Base-by-base conservation (phyloP, 306 rosid genomes). In the Pyrus bretschneideri region DNA sequence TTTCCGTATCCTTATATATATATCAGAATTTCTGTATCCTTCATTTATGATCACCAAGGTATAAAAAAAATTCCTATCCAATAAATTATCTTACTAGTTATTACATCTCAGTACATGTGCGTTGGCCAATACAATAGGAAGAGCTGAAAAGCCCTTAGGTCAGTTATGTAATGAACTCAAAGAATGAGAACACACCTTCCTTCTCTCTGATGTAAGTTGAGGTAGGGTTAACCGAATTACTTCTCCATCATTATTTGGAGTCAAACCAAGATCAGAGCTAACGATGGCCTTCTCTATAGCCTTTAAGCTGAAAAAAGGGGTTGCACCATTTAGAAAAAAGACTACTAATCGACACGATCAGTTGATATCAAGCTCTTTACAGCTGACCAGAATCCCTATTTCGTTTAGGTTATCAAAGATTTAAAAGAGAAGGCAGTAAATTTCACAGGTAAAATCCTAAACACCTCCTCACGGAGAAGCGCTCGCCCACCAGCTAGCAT, bases 211-310 rank as follows among this genome's bases (percentile, higher is more conserved):
- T 60, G 99, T 92, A 81, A 92, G 88, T 65, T 87, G 97, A 71
- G 99, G 99, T 75, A 95, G 72, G 68, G 89, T 83, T 86, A 96
- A 66, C 38, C 99, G 79, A 82, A 96, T 92, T 65, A 84, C 78
- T 15, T 96, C 98, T 74, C 99, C 99, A 74, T 95, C 98, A 61
- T 95, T 95, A 80, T 92, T 95, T 64, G 99, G 99, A 71, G 99
- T 92, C 93, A 95, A 52, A 69, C 97, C 93, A 77, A 96, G 84
- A 88, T 89, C 73, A 85, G 99, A 96, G 83, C 71, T 82, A 71
- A 92, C 97, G 69, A 96, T 89, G 74, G 99, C 97, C 87, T 96
- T 96, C 91, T 95, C 99, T 63, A 96, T 96, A 63, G 87, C 80
- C 86, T 96, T 96, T 85, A 96, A 87, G 86, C 99, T 96, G 88